phyloP scores from a whole-genome alignment of 352 stramenopile species.

The Elongisporangium prolatum region DNA sequence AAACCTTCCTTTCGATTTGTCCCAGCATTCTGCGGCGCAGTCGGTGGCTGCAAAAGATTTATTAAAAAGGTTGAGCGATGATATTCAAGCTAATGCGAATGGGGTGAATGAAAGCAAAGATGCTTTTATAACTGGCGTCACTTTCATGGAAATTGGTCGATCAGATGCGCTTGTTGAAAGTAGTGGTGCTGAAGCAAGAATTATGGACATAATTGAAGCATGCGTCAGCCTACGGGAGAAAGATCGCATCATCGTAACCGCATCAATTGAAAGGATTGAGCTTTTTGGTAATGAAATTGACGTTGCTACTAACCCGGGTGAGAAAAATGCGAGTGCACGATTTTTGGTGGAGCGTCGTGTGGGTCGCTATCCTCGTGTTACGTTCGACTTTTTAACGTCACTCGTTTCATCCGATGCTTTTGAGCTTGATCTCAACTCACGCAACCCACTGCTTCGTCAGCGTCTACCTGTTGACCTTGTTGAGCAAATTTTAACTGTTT shows the following conservation, averaged over 20 bases:
- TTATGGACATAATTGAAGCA: neutral
- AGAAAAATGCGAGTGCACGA: constrained; percentile 23
- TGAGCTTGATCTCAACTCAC: constrained; percentile 47
- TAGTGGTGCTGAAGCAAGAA: neutral
- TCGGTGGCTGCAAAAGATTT: constrained; percentile 94
- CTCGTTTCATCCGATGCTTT: constrained; percentile 57
- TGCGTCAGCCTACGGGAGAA: constrained; percentile 23
- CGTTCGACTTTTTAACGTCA: constrained; percentile 78
- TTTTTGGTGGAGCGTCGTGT: constrained; percentile 63
- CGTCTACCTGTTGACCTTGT: constrained; percentile 22
- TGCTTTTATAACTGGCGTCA: constrained; percentile 63
- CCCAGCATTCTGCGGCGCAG: constrained; percentile 80
- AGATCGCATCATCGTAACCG: constrained; percentile 50
- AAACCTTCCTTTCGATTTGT: constrained; percentile 92
- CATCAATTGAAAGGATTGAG: constrained; percentile 52
- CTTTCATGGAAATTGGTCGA: constrained; percentile 32
- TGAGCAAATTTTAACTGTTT: constrained; percentile 48
- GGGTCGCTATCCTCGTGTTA: constrained; percentile 52
- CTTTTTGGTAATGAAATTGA: constrained; percentile 41
- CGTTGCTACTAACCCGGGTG: neutral
- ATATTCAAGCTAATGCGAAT: constrained; percentile 87
- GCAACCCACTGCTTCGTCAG: constrained; percentile 59
- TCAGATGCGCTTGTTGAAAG: neutral
- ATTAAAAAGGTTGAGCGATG: constrained; percentile 88
- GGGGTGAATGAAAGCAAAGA: constrained; percentile 73